Percentiles rank a stretch among this genome's conserved stretches.
Conservation (phyloP, 768 basidiomycete genomes). For the Podaxis rugospora region DNA sequence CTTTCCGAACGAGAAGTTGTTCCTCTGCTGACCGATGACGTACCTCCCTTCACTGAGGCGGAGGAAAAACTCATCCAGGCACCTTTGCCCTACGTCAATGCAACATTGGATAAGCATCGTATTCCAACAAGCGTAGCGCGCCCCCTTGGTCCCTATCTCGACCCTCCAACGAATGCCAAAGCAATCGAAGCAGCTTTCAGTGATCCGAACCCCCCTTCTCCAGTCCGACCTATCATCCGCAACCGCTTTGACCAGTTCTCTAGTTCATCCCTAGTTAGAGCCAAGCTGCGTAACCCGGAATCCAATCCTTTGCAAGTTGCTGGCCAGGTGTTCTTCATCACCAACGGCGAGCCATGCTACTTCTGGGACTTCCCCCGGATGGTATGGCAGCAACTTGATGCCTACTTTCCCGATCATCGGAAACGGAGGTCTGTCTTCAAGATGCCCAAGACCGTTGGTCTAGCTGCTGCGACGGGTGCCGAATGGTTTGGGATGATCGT, state of each 20-base stretch:
- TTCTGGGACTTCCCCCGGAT: slow-evolving; percentile 92
- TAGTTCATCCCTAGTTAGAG: slow-evolving; percentile 47
- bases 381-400: slow-evolving; percentile 72
- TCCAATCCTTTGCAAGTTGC: slow-evolving; percentile 72
- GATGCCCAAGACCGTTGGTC: slow-evolving; percentile 61
- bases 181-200: slow-evolving; percentile 55
- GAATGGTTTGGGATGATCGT: slow-evolving; percentile 72
- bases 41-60: slow-evolving; percentile 34
- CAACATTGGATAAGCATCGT: slow-evolving; percentile 59
- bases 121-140: slow-evolving; percentile 79
- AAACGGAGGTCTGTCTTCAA: slow-evolving; percentile 32
- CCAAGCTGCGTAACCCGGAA: slow-evolving; percentile 39
- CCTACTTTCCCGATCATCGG: slow-evolving; percentile 52
- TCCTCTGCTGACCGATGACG: slow-evolving; percentile 31
- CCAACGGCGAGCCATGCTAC: slow-evolving; percentile 92
- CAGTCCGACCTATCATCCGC: slow-evolving; percentile 56
- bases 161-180: slow-evolving; percentile 53
- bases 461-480: slow-evolving; percentile 63
- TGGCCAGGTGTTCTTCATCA: slow-evolving; percentile 94
- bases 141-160: slow-evolving; percentile 79
- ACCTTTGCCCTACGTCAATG: slow-evolving; percentile 56
- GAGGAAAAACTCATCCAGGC: slow-evolving; percentile 40
- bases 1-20: slow-evolving; percentile 30
- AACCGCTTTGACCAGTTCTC: slow-evolving; percentile 82
- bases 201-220: slow-evolving; percentile 33